Evolutionary conservation across 129 eudicot species (phyloP), one percentile per base, ranked within the genome.

Genomic region (Tagetes erecta): DNA sequence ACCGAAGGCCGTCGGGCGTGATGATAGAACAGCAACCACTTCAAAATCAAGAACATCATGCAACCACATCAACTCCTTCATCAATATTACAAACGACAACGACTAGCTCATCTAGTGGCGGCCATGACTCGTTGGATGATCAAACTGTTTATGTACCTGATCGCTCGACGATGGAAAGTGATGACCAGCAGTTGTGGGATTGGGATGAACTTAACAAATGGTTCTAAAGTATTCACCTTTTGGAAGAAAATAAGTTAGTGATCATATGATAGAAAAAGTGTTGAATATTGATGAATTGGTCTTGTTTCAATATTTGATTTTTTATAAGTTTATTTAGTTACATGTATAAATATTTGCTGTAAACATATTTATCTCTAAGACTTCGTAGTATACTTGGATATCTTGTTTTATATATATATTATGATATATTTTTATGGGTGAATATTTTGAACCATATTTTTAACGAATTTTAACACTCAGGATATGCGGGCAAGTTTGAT

Each of bases 111-210:
- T 35, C 42, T 10, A 27, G 35, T 12, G 8, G 27, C 31, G 37
- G 67, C 14, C 14, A 50, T 11, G 45, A 79, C 35, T 85, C 80
- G 41, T 71, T 77, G 0, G 80, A 72, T 5, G 79, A 78, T 5
- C 70, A 70, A 37, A 6, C 70, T n/a, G 40, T 47, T 73, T 11
- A 31, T 67, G 3, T 34, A 10, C 44, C 33, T 73, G 33, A 78
- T 64, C 42, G 12, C 4, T 27, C 36, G 30, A 14, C 10, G 33
- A 68, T 69, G 76, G 80, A 72, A 52, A 50, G 42, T 78, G 82
- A 67, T 49, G 75, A 72, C 77, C 71, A 57, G 13, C 72, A 79
- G 59, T 49, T 67, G 68, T 82, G 86, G 86, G 76, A 72, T 51
- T 78, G 71, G 86, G 80, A 82, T 33, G 79, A 77, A 45, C 38